Percentiles rank a stretch among this genome's conserved stretches.
Conservation (phyloP, 2,329 filamentous ascomycete species). For the Botrytis medusae region DNA sequence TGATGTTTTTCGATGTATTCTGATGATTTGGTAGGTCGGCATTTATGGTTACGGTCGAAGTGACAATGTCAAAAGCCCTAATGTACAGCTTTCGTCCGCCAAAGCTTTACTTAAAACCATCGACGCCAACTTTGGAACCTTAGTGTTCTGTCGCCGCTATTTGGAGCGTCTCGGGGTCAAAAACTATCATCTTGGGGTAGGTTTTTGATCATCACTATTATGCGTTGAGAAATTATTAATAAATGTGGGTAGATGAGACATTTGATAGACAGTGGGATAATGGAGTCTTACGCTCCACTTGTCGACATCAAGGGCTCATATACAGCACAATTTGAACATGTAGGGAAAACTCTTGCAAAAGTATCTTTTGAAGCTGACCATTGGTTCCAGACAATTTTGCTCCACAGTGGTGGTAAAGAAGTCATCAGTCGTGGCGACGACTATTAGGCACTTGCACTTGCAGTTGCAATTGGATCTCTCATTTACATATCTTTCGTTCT, state of each 20-base stretch:
- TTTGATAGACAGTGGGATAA: constrained; percentile 55
- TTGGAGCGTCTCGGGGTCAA: constrained; percentile 62
- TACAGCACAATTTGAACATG: constrained; percentile 63
- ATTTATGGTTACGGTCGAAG: constrained; percentile 54
- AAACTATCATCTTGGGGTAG: constrained; percentile 57
- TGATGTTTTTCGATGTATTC: constrained; percentile 14
- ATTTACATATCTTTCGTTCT: not conserved
- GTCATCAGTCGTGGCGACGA: constrained; percentile 54
- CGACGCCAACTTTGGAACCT: constrained; percentile 60
- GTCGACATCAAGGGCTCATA: constrained; percentile 60
- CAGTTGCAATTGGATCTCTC: not conserved
- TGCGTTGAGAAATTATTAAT: constrained; percentile 8
- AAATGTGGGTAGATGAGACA: constrained; percentile 53
- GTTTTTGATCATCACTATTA: constrained; percentile 25
- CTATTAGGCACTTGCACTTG: constrained; percentile 42
- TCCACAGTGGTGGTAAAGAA: constrained; percentile 49
- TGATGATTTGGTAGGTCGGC: constrained; percentile 43
- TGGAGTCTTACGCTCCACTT: constrained; percentile 57
- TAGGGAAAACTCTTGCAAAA: constrained; percentile 29
- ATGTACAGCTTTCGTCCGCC: constrained; percentile 51
- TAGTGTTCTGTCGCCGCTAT: constrained; percentile 62
- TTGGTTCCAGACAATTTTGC: constrained; percentile 47
- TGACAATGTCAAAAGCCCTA: constrained; percentile 41
- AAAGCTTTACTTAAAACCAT: constrained; percentile 58
- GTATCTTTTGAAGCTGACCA: constrained; percentile 17